phyloP scores from a whole-genome alignment of 2,329 filamentous ascomycete genomes.

The Colletotrichum chrysophilum region DNA sequence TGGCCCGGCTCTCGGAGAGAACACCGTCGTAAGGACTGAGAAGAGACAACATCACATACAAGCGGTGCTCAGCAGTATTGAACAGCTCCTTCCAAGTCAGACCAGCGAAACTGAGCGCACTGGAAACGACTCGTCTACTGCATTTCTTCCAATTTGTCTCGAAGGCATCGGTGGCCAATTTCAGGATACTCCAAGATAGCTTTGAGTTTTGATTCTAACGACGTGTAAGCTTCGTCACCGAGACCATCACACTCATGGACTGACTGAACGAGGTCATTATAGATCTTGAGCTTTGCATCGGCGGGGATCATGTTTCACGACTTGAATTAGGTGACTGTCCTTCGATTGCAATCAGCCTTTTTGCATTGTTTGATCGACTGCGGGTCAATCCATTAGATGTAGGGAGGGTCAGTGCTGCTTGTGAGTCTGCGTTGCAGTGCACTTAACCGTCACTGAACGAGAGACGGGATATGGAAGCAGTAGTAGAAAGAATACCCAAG shows the following conservation, averaged over 20 bases:
- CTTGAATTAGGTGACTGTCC: too few species aligned
- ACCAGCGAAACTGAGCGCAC: neutral
- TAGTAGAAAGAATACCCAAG: neutral
- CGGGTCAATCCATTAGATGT: neutral
- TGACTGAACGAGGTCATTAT: neutral
- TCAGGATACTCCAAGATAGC: rapidly evolving
- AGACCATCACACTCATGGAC: neutral
- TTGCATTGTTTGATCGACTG: neutral
- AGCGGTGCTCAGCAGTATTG: neutral
- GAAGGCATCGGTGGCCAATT: rapidly evolving
- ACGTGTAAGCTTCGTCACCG: neutral
- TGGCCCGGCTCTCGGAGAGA: neutral
- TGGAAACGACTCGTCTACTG: neutral
- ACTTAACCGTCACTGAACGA: neutral
- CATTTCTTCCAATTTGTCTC: neutral
- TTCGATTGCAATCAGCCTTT: neutral
- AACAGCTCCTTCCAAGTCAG: neutral
- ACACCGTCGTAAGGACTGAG: neutral
- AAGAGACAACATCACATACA: neutral
- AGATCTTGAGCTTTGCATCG: neutral
- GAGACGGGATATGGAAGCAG: neutral
- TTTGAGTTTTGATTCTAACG: neutral
- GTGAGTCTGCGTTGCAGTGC: neutral
- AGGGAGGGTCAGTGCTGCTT: neutral
- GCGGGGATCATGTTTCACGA: too few species aligned